A percentile compares a stretch with the other conserved stretches of the same genome.
Evolutionary conservation across 768 basidiomycete species (phyloP).

Genomic region (Candolleomyces aberdarensis): DNA sequence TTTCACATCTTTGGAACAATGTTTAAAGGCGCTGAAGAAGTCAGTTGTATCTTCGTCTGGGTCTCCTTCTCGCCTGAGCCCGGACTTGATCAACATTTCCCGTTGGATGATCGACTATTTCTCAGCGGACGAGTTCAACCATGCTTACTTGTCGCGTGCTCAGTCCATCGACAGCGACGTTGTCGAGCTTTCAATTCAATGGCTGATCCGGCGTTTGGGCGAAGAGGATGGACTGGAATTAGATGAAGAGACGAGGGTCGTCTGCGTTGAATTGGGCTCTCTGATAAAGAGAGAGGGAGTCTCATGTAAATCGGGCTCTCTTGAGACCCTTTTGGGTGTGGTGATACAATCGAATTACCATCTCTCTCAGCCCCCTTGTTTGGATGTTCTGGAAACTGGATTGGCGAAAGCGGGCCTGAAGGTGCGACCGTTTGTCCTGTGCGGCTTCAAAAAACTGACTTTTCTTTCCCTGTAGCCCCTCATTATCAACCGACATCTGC

Average conservation of each 20-base stretch:
- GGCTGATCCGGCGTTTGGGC: slow-evolving; percentile 1
- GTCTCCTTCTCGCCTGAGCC: not conserved
- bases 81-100: not conserved
- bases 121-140: not conserved
- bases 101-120: not conserved
- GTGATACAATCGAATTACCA: slow-evolving; percentile 49
- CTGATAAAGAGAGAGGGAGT: slow-evolving; percentile 27
- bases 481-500: slow-evolving; percentile 71
- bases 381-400: slow-evolving; percentile 43
- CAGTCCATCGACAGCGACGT: not conserved
- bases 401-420: slow-evolving; percentile 52
- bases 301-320: slow-evolving; percentile 42
- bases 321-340: slow-evolving; percentile 68
- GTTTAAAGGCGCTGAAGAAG: not conserved
- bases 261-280: not conserved
- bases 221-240: not conserved
- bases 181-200: slow-evolving; percentile 2
- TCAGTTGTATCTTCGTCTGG: not conserved
- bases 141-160: no score
- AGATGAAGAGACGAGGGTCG: not conserved
- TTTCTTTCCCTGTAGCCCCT: slow-evolving; percentile 47
- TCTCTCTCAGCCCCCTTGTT: slow-evolving; percentile 38
- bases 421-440: slow-evolving; percentile 36
- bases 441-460: not conserved
- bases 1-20: not conserved